A percentile compares a stretch with the other conserved stretches of the same genome.
Evolutionary conservation across 257 asterid genomes (phyloP).

Genomic region (Perilla frutescens): DNA sequence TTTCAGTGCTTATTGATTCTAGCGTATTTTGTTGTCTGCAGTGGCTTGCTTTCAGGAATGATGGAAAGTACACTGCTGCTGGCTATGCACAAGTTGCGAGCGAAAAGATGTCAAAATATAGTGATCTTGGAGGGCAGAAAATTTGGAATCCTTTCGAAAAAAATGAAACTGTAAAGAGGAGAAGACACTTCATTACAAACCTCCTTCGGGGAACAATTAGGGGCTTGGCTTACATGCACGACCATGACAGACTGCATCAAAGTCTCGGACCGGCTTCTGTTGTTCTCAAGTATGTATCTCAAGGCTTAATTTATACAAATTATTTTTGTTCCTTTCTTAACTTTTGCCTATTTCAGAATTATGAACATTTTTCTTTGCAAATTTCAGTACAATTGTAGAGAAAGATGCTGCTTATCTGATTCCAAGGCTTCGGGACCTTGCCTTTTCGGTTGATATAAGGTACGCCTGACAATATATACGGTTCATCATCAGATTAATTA

Average conservation of each 20-base stretch:
- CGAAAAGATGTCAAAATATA: slow-evolving; percentile 63
- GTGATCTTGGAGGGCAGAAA: slow-evolving; percentile 53
- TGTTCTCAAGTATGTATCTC: slow-evolving; percentile 69
- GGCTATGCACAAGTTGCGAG: slow-evolving; percentile 79
- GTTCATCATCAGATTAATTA: slow-evolving; percentile 19
- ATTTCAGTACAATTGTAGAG: slow-evolving; percentile 77
- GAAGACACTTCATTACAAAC: slow-evolving; percentile 67
- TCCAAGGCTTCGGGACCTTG: slow-evolving; percentile 97
- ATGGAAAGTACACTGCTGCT: slow-evolving; percentile 88
- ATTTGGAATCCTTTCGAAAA: slow-evolving; percentile 85
- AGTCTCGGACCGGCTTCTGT: slow-evolving; percentile 96
- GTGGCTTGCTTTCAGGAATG: slow-evolving; percentile 97
- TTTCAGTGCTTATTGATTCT: neutral
- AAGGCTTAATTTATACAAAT: slow-evolving; percentile 13
- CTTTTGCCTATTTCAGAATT: neutral
- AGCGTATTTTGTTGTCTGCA: slow-evolving; percentile 37
- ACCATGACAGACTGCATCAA: slow-evolving; percentile 78
- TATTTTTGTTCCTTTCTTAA: slow-evolving; percentile 4
- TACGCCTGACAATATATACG: slow-evolving; percentile 28
- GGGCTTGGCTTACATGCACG: slow-evolving; percentile 87
- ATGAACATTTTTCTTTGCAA: slow-evolving; percentile 33
- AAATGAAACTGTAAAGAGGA: slow-evolving; percentile 68
- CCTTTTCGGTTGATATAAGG: slow-evolving; percentile 91
- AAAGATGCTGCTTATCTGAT: slow-evolving; percentile 78
- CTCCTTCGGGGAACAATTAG: slow-evolving; percentile 73